Evolutionary conservation across 1,139 yeast genomes (phyloP).

Genomic region (Saccharomycopsis crataegensis): DNA sequence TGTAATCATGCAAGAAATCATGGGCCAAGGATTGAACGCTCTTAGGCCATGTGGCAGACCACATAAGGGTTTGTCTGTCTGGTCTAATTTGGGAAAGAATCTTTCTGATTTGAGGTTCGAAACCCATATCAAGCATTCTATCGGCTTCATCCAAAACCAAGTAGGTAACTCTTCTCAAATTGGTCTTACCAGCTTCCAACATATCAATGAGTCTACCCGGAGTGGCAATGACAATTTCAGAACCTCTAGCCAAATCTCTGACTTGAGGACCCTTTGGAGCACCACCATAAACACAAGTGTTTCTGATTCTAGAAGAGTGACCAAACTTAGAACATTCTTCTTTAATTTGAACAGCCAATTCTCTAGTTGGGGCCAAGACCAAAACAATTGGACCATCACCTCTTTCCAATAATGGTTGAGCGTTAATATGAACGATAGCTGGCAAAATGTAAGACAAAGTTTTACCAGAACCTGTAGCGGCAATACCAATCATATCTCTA

Average conservation of each 20-base stretch:
- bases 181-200: constrained; percentile 93
- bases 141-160: constrained; percentile 96
- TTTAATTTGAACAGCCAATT: constrained; percentile 96
- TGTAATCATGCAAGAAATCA: constrained; percentile 86
- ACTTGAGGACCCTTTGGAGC: constrained; percentile 97
- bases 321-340: constrained; percentile 95
- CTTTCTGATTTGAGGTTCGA: constrained; percentile 93
- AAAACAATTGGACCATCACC: constrained; percentile 98
- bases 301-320: constrained; percentile 82
- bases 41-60: constrained; percentile 99
- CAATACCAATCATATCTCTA: constrained; percentile 98
- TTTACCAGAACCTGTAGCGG: constrained; percentile 98
- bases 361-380: constrained; percentile 98
- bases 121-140: constrained; percentile 96
- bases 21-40: constrained; percentile 89
- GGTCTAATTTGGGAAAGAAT: constrained; percentile 94
- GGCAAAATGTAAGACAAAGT: constrained; percentile 95
- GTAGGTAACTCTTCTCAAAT: constrained; percentile 92
- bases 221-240: constrained; percentile 91
- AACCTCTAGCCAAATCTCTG: constrained; percentile 91
- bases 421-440: constrained; percentile 93
- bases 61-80: constrained; percentile 96
- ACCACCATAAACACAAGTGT: constrained; percentile 98
- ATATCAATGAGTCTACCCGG: constrained; percentile 98
- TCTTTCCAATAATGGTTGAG: constrained; percentile 84